Base-by-base conservation (phyloP, 805 yeast species). In the Wickerhamiella kurtzmanii region DNA sequence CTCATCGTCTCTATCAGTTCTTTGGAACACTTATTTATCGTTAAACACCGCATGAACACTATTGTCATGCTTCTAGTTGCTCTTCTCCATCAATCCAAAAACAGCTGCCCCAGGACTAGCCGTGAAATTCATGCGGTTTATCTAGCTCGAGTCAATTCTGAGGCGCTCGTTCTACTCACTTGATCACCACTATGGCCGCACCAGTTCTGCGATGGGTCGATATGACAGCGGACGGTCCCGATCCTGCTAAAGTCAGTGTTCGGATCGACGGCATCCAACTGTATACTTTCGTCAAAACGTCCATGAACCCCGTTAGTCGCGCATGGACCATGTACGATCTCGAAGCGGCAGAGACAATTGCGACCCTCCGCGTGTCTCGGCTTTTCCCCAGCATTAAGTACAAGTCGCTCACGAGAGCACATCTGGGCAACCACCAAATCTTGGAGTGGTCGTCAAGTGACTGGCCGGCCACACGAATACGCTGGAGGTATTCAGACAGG, bases 1-100 rank as follows among this genome's bases (percentile, higher is more conserved):
- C 61, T 80, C 94, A 47, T 81, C 92, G 6, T 69, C 83, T 65
- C 69, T 92, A 4, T 89, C 95, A 22, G 94, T 89, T 17, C 66
- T 89, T 35, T 89, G 98, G 97, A 89, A 92, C 60, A 87, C 96
- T 46, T 88, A 82, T 66, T 67, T 89, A 44, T 86, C 95, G 0
- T 77, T 84, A 57, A 85, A 85, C 55, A 79, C 85, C 8, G 42
- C 48, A 15, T 48, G 22, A 41, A 11, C 20, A 41, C 25, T 11
- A 25, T 25, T 25, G 6, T 6, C 11, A 6, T 25, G 6, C 32
- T 25, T 25, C 32, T 11, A 11, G 9, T 25, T 25, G 32, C 11
- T 6, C 32, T 6, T 25, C 32, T n/a, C n/a, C n/a, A n/a, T n/a
- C n/a, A n/a, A n/a, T n/a, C n/a, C n/a, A n/a, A n/a, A n/a, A n/a